Evolutionary conservation across 140 eudicot genomes (phyloP).

Genomic region (Eryngium alpinum): DNA sequence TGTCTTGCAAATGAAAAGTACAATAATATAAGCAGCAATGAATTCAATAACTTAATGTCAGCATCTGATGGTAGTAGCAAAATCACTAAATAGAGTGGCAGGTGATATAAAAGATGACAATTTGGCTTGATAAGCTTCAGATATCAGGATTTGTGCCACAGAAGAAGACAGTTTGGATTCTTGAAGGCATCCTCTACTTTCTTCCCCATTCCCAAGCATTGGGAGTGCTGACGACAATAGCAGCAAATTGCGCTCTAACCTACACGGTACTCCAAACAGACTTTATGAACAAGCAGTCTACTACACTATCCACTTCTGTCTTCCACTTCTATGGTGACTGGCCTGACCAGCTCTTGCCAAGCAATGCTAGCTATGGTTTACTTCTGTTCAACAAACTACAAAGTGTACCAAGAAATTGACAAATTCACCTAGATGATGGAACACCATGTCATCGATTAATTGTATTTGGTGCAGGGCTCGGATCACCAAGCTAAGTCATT

Average conservation of each 20-base stretch:
- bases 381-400: conserved; percentile 75
- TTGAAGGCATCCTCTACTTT: conserved; percentile 88
- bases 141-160: conserved; percentile 70
- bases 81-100: conserved; percentile 68
- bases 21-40: conserved; percentile 62
- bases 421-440: conserved; percentile 88
- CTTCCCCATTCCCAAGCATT: conserved; percentile 75
- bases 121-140: conserved; percentile 87
- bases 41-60: conserved; percentile 39
- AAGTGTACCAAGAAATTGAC: conserved; percentile 65
- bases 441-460: conserved; percentile 86
- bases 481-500: conserved; percentile 50
- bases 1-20: conserved; percentile 73
- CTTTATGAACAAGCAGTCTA: conserved; percentile 95
- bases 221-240: conserved; percentile 65
- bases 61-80: conserved; percentile 47
- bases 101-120: conserved; percentile 67
- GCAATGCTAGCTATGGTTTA: conserved; percentile 86
- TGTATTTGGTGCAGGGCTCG: conserved; percentile 88
- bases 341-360: conserved; percentile 88
- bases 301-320: conserved; percentile 50
- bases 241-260: conserved; percentile 57
- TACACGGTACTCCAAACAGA: conserved; percentile 86
- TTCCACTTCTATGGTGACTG: conserved; percentile 87
- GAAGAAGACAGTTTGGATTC: conserved; percentile 80